These are phyloP conservation scores for Colletotrichum agaves DNA, from an alignment of 2,329 filamentous ascomycete genomes.

Conservation along the genomic window DNA sequence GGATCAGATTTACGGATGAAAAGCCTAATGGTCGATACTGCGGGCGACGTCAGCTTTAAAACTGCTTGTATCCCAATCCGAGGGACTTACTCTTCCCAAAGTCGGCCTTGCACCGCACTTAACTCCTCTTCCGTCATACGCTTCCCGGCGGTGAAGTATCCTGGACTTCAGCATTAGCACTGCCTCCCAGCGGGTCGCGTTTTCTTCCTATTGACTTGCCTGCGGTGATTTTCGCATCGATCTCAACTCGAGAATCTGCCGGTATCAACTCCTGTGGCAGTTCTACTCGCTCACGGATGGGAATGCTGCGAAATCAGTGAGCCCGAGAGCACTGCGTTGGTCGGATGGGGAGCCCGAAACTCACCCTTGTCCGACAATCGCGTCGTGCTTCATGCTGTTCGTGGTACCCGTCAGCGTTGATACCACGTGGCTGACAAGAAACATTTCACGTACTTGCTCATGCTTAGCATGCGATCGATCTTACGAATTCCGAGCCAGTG, in stretches of 20 bases:
- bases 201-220: conserved; percentile 64
- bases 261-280: conserved; percentile 95
- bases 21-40: conserved; percentile 48
- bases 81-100: conserved; percentile 80
- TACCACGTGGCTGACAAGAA: not conserved
- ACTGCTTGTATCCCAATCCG: not conserved
- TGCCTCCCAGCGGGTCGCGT: not conserved
- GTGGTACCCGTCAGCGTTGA: conserved; percentile 9
- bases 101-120: conserved; percentile 84
- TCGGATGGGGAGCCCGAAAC: conserved; percentile 39
- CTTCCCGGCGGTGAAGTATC: conserved; percentile 87
- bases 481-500: conserved; percentile 99
- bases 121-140: conserved; percentile 90
- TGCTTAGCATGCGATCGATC: conserved; percentile 98
- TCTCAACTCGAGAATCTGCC: conserved; percentile 95
- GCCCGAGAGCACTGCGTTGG: not conserved
- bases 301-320: conserved; percentile 64
- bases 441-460: conserved; percentile 81
- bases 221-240: conserved; percentile 97
- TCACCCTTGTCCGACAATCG: conserved; percentile 84
- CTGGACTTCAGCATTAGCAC: conserved; percentile 47
- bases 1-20: not conserved
- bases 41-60: conserved; percentile 14
- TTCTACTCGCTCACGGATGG: conserved; percentile 89
- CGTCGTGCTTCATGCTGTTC: conserved; percentile 87